These are phyloP conservation scores for Polygonum aviculare DNA, from an alignment of 148 eudicot species.

Conservation along the genomic window DNA sequence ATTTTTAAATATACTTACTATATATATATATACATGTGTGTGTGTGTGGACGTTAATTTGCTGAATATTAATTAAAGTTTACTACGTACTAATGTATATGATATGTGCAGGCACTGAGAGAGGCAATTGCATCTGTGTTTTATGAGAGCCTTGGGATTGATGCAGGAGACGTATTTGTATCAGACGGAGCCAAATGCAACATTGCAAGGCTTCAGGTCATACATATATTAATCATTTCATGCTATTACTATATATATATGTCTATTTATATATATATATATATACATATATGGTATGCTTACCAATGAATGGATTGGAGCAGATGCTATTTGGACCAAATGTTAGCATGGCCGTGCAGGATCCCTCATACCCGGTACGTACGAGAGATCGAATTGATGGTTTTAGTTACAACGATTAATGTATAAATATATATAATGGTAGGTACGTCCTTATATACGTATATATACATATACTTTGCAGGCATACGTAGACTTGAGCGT, in stretches of 20 bases:
- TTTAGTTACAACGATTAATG: no score
- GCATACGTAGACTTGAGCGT: slow-evolving; percentile 90
- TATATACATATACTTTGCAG: slow-evolving; percentile 17
- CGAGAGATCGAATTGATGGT: no score
- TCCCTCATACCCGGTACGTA: slow-evolving; percentile 72
- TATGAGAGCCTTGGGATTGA: slow-evolving; percentile 66
- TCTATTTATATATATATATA: no score
- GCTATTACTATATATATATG: no score
- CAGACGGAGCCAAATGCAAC: slow-evolving; percentile 95
- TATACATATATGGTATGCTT: no score
- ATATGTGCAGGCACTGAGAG: slow-evolving; percentile 50
- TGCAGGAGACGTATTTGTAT: slow-evolving; percentile 77
- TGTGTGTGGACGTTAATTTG: no score
- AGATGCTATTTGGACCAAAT: slow-evolving; percentile 77
- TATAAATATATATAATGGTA: no score
- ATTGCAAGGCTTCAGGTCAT: slow-evolving; percentile 84
- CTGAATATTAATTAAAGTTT: no score
- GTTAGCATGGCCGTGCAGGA: slow-evolving; percentile 85
- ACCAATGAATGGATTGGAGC: background rate
- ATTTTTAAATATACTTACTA: no score
- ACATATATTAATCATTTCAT: no score
- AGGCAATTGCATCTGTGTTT: slow-evolving; percentile 64
- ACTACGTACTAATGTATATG: background rate
- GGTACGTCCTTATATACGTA: no score
- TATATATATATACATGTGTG: no score